Conservation (phyloP, 148 eudicot genomes). For the Vaccinium vitisidaea region DNA sequence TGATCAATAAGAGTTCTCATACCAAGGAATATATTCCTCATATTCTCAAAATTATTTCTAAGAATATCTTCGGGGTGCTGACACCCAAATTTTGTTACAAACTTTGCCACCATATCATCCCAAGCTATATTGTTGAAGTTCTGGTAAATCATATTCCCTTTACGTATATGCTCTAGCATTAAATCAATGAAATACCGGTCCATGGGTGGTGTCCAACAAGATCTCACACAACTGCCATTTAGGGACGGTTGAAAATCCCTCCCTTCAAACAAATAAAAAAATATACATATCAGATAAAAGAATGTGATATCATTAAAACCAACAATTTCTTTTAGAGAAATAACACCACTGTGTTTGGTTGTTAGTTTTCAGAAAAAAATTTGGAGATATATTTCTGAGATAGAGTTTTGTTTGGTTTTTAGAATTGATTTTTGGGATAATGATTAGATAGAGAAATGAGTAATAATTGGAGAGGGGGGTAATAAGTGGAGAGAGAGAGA, state of each 20-base stretch:
- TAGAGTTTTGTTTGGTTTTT: too few species aligned
- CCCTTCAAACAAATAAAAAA: background rate
- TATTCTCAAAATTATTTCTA: background rate
- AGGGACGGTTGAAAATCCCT: background rate
- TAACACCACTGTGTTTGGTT: too few species aligned
- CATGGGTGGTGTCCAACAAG: slow-evolving; percentile 20
- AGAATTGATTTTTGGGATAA: too few species aligned
- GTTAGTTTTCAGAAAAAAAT: too few species aligned
- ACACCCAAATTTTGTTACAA: slow-evolving; percentile 14
- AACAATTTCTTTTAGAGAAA: background rate
- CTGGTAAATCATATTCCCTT: slow-evolving; percentile 7
- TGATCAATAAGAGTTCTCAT: slow-evolving; percentile 18
- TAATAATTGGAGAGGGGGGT: too few species aligned
- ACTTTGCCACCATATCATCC: background rate
- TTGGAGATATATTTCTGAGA: too few species aligned
- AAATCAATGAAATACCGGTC: slow-evolving; percentile 19
- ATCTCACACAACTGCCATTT: slow-evolving; percentile 2
- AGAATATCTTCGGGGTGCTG: background rate
- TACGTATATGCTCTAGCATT: slow-evolving; percentile 20
- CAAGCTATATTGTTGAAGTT: slow-evolving; percentile 15
- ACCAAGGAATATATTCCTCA: slow-evolving; percentile 14
- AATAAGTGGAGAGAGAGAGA: too few species aligned
- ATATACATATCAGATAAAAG: background rate
- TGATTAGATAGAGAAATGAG: too few species aligned
- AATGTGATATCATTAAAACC: background rate